These are phyloP conservation scores for Hanseniaspora taiwanica DNA, from an alignment of 805 yeast genomes.

Conservation along the genomic window DNA sequence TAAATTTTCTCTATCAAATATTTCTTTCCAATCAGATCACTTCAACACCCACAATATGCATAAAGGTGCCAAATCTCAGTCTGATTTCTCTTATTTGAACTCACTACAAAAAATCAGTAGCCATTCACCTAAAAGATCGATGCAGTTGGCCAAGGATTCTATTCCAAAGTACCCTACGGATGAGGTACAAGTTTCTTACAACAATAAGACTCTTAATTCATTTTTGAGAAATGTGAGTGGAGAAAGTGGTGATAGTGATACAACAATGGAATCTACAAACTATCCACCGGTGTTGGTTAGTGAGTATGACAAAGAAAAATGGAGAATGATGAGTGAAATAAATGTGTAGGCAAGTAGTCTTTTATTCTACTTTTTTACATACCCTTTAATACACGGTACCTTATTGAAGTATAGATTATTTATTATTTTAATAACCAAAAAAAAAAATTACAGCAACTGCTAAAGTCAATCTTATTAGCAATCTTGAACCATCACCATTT, in stretches of 20 bases:
- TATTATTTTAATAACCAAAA: too few relatives aligned
- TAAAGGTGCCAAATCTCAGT: conserved; percentile 15
- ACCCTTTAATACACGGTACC: too few relatives aligned
- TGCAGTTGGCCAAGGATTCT: conserved; percentile 6
- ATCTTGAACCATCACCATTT: too few relatives aligned
- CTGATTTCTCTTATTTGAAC: conserved; percentile 20
- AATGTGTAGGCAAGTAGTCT: conserved; percentile 6
- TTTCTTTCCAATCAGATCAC: conserved; percentile 14
- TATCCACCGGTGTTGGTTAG: conserved; percentile 13
- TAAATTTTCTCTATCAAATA: conserved; percentile 20
- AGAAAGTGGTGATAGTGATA: neutral
- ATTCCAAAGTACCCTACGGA: too few relatives aligned
- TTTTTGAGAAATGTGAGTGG: too few relatives aligned
- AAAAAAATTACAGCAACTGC: too few relatives aligned
- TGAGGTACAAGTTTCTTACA: too few relatives aligned
- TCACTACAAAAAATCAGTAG: conserved; percentile 14
- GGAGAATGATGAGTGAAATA: conserved; percentile 16
- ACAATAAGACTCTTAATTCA: too few relatives aligned
- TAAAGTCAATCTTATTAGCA: too few relatives aligned
- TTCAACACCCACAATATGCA: conserved; percentile 5
- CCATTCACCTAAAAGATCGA: conserved; percentile 22
- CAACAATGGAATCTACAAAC: conserved; percentile 1
- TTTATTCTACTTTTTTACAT: too few relatives aligned
- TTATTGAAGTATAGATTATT: too few relatives aligned
- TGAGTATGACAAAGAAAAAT: conserved; percentile 25